Evolutionary conservation across 257 asterid species (phyloP), one percentile per base, ranked within the genome.

Genomic region (Nicotiana knightiana): DNA sequence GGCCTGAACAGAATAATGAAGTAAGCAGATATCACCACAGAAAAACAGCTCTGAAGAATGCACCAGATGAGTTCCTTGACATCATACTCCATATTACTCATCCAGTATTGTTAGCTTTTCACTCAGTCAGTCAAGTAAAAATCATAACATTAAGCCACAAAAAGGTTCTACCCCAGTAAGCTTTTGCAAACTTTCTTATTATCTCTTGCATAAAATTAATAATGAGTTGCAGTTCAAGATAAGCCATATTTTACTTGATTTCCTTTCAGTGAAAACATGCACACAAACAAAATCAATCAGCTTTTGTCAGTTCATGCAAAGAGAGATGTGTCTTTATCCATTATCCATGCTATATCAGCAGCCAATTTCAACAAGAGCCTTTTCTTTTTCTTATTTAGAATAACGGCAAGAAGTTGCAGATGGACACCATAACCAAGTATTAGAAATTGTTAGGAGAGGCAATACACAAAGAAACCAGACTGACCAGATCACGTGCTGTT

Each of bases 401-500:
- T 6, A 21, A 73, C 0, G 15, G 28, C 26, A 65, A 66, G 79
- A 54, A 78, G 51, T 26, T 48, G 61, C 4, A 81, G 70, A 39
- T 55, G 83, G 46, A 79, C 33, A 82, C 9, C 16, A 85, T 77
- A 84, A 83, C 66, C 9, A 24, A 83, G 80, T 77, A 3, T 26
- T 6, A 39, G 79, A 51, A 46, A 51, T 26, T 48, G 79, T 46
- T 46, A 46, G 78, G 43, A 73, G 63, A 26, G 43, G 79, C 62
- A 73, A 73, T 13, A 73, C 12, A 16, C 39, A 73, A 73, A 13
- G 79, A 48, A 48, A 48, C 79, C 79, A 73, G 37, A 71, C 79
- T 48, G 43, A 96, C 99, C 98, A 96, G 93, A 90, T 96, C 98
- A 53, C 99, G 92, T 13, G 99, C 99, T 62, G 98, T 96, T 88